Evolutionary conservation across 768 basidiomycete genomes (phyloP).

Genomic region (Leccinum olivaceopallidum): DNA sequence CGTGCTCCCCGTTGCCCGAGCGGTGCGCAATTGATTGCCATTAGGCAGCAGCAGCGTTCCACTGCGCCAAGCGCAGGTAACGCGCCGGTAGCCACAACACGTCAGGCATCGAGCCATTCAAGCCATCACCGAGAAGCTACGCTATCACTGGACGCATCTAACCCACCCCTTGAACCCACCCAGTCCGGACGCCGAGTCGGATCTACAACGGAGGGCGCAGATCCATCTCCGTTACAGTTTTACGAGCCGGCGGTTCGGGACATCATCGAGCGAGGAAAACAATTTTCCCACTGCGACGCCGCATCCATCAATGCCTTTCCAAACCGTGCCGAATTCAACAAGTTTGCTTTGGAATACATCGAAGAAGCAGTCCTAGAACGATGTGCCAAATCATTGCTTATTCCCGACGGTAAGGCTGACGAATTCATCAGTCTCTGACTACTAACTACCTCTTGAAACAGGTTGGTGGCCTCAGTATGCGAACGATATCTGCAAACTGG

Average conservation of each 20-base stretch:
- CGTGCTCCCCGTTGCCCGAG: not conserved
- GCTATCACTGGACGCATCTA: no score
- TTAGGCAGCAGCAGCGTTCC: not conserved
- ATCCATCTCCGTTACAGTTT: not conserved
- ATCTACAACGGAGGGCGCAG: not conserved
- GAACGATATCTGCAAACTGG: no score
- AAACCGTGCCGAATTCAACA: not conserved
- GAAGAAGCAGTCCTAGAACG: not conserved
- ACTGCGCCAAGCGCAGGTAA: not conserved
- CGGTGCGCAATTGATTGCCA: not conserved
- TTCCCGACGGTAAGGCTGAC: no score
- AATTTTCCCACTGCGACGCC: not conserved
- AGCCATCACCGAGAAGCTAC: no score
- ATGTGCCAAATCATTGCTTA: not conserved
- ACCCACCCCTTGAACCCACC: not conserved
- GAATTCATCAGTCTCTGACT: no score
- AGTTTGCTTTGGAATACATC: not conserved
- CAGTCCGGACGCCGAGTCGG: not conserved
- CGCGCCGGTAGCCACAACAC: not conserved
- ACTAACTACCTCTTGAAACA: no score
- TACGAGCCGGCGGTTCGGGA: not conserved
- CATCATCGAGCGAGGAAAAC: not conserved
- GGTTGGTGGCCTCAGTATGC: no score
- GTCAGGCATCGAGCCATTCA: no score
- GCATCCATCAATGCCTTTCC: not conserved